Percentiles rank a stretch among this genome's conserved stretches.
phyloP scores from a whole-genome alignment of 2,329 filamentous ascomycete species.

The Fusarium heterosporum region DNA sequence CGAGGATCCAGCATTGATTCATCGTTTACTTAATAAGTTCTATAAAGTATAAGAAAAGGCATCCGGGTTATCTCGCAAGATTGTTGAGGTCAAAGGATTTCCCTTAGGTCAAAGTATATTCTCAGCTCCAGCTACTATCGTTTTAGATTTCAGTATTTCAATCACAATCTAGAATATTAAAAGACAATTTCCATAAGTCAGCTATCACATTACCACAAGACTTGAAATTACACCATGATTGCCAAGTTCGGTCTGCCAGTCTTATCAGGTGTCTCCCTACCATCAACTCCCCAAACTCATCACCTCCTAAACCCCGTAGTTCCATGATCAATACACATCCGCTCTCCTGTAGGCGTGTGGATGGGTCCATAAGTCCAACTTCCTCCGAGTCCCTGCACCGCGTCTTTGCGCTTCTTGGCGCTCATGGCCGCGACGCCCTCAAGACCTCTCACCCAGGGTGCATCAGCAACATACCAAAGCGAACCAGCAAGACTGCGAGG shows the following conservation, averaged over 20 bases:
- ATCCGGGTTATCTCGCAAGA: no score
- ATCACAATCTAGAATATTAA: no score
- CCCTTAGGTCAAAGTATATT: neutral
- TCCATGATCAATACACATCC: conserved; percentile 39
- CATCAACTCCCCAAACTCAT: neutral
- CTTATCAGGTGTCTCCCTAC: neutral
- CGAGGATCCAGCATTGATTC: neutral
- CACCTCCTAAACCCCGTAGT: conserved; percentile 23
- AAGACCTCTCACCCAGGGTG: conserved; percentile 31
- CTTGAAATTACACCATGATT: neutral
- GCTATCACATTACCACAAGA: no score
- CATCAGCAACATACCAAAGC: conserved; percentile 55
- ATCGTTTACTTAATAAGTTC: no score
- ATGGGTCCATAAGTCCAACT: conserved; percentile 38
- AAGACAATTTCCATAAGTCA: no score
- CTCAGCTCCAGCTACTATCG: neutral
- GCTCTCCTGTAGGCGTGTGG: conserved; percentile 27
- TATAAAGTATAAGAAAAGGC: no score
- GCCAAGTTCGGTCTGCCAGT: no score
- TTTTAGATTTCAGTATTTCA: neutral
- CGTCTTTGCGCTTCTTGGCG: conserved; percentile 19
- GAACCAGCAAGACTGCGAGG: conserved; percentile 59
- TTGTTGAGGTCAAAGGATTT: no score
- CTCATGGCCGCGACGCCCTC: conserved; percentile 37
- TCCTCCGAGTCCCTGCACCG: conserved; percentile 29